Conservation (phyloP, 345 rosid genomes). For the Rhodamnia argentea region DNA sequence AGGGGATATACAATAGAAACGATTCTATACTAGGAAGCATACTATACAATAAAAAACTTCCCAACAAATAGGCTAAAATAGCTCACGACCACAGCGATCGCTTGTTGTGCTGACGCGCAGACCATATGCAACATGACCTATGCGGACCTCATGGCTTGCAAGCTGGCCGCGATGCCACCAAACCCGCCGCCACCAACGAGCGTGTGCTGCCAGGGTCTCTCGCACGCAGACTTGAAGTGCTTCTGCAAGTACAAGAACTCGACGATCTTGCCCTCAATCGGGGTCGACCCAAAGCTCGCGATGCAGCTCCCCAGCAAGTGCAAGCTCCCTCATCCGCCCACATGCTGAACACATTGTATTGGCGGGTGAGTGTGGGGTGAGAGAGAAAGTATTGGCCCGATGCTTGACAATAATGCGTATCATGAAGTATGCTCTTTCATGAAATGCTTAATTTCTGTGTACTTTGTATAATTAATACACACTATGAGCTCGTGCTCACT, state of each 20-base stretch:
- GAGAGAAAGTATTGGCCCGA: background rate
- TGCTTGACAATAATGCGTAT: background rate
- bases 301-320: constrained; percentile 44
- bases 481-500: background rate
- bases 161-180: constrained; percentile 33
- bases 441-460: background rate
- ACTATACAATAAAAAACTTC: too few relatives aligned
- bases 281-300: constrained; percentile 52
- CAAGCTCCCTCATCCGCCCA: constrained; percentile 27
- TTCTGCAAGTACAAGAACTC: constrained; percentile 50
- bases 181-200: constrained; percentile 24
- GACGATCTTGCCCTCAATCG: constrained; percentile 30
- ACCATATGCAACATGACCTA: constrained; percentile 26
- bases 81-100: too few relatives aligned
- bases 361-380: background rate
- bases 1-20: too few relatives aligned
- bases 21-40: too few relatives aligned
- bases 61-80: too few relatives aligned
- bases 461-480: background rate
- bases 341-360: constrained; percentile 6
- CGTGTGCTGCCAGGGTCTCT: constrained; percentile 30
- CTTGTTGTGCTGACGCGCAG: constrained; percentile 14
- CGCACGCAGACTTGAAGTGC: constrained; percentile 31
- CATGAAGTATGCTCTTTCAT: background rate
- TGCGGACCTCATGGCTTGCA: constrained; percentile 32